Base-by-base conservation (phyloP, 2,329 filamentous ascomycete species). In the Fusarium xylarioides region DNA sequence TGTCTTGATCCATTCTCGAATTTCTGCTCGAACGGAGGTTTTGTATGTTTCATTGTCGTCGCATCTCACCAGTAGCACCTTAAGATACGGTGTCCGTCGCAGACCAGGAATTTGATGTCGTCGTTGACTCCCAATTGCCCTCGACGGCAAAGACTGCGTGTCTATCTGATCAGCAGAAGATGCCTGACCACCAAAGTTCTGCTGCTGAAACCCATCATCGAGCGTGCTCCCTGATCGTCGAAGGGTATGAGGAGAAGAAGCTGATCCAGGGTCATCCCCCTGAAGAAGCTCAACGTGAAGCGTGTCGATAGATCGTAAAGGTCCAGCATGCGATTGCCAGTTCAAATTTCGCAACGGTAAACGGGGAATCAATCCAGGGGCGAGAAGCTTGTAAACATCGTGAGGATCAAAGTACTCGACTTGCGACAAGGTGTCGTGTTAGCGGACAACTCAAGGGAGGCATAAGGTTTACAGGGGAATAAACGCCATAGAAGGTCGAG, bases 1-100 rank as follows among this genome's bases (percentile, higher is more conserved):
- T 11, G 89, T 85, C 81, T 96, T 97, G 77, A 98, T 90, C 96
- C 96, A 99, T 74, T 98, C 95, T 56, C 93, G 90, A 40, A 99
- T 87, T 74, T 93, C 90, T 77, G 93, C 91, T 56, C 95, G 89
- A 11, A 93, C 91, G 18, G 90, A 90, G 4, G 89, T 86, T 82
- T 97, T 98, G 86, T 99, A 99, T 14, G 91, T 91, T 53, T 99
- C 97, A 78, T 95, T 97, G 80, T 99, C 96, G 83, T 98, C 96
- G 83, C 96, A 98, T 78, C 95, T 90, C 59, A 99, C 88, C 5
- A 99, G 85, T 64, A 95, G 92, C 11, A 99, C 85, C 81, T 97
- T 98, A 67, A 99, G 86, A 81, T 99, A 99, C 2, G 97, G 95
- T 2, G 95, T 98, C 70, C 94, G 93, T 43, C 95, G 92, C 63